Conservation (phyloP, 768 basidiomycete species). For the Bullera alba region DNA sequence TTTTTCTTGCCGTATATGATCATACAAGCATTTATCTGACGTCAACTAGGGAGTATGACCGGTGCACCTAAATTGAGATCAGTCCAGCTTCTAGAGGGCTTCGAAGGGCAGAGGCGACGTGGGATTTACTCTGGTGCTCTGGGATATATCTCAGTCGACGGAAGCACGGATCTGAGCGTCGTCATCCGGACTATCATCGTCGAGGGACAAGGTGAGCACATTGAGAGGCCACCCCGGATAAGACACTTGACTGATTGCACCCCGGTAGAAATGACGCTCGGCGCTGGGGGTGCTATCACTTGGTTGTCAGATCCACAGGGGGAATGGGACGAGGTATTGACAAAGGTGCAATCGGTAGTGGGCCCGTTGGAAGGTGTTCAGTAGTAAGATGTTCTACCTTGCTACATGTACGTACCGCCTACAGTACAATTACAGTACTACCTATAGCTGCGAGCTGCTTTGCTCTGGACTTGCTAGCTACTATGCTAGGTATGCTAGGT, state of each 20-base stretch:
- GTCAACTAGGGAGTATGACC: constrained; percentile 77
- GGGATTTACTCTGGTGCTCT: constrained; percentile 86
- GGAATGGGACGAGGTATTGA: constrained; percentile 91
- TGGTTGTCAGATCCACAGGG: constrained; percentile 74
- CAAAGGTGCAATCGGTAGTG: constrained; percentile 57
- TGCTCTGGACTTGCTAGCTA: too few species aligned
- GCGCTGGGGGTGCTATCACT: constrained; percentile 95
- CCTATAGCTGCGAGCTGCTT: too few species aligned
- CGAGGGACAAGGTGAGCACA: constrained; percentile 23
- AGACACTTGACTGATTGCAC: too few species aligned
- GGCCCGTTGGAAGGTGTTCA: constrained; percentile 11
- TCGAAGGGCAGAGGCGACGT: constrained; percentile 62
- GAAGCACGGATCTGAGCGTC: constrained; percentile 86
- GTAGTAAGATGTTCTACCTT: too few species aligned
- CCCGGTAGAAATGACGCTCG: constrained; percentile 51
- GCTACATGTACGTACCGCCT: too few species aligned
- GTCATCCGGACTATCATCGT: constrained; percentile 81
- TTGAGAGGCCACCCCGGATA: not conserved
- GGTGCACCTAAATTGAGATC: constrained; percentile 93
- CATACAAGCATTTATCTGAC: not conserved
- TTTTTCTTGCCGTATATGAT: not conserved
- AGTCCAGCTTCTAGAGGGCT: constrained; percentile 73
- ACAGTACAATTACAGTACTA: too few species aligned
- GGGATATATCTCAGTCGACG: constrained; percentile 85
- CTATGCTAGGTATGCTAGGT: too few species aligned